Evolutionary conservation across 2,329 filamentous ascomycete species (phyloP), one percentile per base, ranked within the genome.

Genomic region (Iodosphaeria phyllophila): DNA sequence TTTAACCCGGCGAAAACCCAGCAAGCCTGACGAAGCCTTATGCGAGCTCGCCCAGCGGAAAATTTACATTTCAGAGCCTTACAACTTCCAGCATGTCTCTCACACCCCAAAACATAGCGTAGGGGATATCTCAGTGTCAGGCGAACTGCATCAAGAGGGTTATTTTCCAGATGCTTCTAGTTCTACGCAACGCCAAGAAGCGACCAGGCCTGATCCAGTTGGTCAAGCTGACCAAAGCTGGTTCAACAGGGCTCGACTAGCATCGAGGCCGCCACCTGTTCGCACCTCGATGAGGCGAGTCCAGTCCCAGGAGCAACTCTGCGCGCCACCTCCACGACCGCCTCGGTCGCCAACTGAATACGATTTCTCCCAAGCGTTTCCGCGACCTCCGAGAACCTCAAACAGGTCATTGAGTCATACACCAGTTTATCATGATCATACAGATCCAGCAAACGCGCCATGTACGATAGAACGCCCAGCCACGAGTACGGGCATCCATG

Each of bases 31-130:
- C 5, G n/a, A 13, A 9, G 9, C 19, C n/a, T n/a, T n/a, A 13
- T 29, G 39, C 4, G 38, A 38, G 25, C 35, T 25, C 35, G 42
- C 39, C 9, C 40, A 42, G 26, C 59, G 45, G 36, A 58, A 52
- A 32, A 39, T 59, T 24, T 56, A 60, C 27, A 74, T 74, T 27
- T 74, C 69, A 1, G 60, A 53, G 1, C 69, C 69, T 3, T 74
- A 69, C 45, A 72, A 74, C 48, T 74, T 74, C 31, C 67, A 73
- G 39, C 69, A 74, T 42, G 54, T 74, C 17, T 58, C 62, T 4
- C 67, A 73, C 39, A 66, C 60, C 8, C 50, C 56, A 8, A 58
- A 57, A 23, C 58, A 68, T 16, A 50, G 58, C 24, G 30, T n/a
- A n/a, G n/a, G n/a, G n/a, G n/a, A n/a, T n/a, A n/a, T n/a, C n/a